Evolutionary conservation across 2,329 filamentous ascomycete genomes (phyloP).

Genomic region (Emmonsia crescens): DNA sequence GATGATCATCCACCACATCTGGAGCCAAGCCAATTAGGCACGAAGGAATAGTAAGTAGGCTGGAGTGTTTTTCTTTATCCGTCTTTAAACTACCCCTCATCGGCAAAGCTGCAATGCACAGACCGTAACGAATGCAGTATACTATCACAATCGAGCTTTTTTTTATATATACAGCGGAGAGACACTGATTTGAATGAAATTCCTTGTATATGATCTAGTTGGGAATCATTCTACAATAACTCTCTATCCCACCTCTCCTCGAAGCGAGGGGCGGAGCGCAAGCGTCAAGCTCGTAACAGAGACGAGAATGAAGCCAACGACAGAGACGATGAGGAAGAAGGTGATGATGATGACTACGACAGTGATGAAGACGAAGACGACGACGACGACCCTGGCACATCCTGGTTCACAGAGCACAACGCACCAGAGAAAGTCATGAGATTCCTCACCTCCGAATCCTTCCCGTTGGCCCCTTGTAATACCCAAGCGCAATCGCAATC

Average conservation of each 20-base stretch:
- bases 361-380: conserved; percentile 39
- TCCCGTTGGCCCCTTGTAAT: conserved; percentile 33
- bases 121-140: background rate
- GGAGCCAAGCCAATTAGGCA: conserved; percentile 69
- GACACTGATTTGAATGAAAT: background rate
- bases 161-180: background rate
- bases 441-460: conserved; percentile 48
- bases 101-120: background rate
- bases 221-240: conserved; percentile 45
- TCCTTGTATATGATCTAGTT: conserved; percentile 39
- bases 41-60: conserved; percentile 69
- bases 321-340: conserved; percentile 13
- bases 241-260: conserved; percentile 31
- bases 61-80: background rate
- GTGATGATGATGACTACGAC: conserved; percentile 1
- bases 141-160: background rate
- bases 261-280: conserved; percentile 13
- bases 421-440: conserved; percentile 70
- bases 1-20: conserved; percentile 50
- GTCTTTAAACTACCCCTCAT: background rate
- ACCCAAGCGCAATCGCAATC: conserved; percentile 17
- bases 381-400: conserved; percentile 64
- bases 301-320: conserved; percentile 8
- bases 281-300: background rate
- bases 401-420: conserved; percentile 92